Base-by-base conservation (phyloP, 768 basidiomycete species). In the Exidia glandulosa region DNA sequence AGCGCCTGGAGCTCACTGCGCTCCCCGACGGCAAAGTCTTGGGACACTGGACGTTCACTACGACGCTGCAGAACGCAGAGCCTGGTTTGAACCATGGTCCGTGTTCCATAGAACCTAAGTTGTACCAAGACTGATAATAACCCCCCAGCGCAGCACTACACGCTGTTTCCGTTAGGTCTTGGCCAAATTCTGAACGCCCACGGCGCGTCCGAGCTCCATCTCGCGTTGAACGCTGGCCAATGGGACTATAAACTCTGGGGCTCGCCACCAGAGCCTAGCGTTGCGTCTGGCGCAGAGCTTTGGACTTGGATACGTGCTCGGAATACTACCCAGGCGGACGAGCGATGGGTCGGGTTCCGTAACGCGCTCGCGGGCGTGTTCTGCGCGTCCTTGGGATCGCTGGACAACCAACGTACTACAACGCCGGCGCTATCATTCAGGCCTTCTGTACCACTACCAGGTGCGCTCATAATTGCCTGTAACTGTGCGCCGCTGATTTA, bases 341-440 rank as follows among this genome's bases (percentile, higher is more conserved):
- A 80, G 52, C 82, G 88, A 31, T 97, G 94, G 94, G 78, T 79
- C 61, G 87, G 86, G 7, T 79, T 96, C 3, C 84, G 92, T 27
- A 94, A 95, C 66, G 87, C 91, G 6, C 79, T 97, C 2, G 87
- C 93, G 0, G 96, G 96, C 23, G 76, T 97, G 3, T 97, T 99
- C 73, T 98, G 96, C 66, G 92, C 95, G 10, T 93, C 92, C 3
- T 78, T 97, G 0, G 90, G 87, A 13, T 81, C 84, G 50, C 72
- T 91, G 32, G 85, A 91, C 67, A 81, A 86, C 56, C 79, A 85
- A 45, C 83, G 85, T 48, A 94, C 89, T 2, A 88, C 86, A 0
- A 81, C 82, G 2, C 89, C 88, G 0, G 62, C 67, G 19, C 73
- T 75, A 59, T 78, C 83, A 7, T 90, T 86, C 71, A 74, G 70